Evolutionary conservation across 1,284 basidiomycete genomes (phyloP).

Genomic region (Trametes hirsuta): DNA sequence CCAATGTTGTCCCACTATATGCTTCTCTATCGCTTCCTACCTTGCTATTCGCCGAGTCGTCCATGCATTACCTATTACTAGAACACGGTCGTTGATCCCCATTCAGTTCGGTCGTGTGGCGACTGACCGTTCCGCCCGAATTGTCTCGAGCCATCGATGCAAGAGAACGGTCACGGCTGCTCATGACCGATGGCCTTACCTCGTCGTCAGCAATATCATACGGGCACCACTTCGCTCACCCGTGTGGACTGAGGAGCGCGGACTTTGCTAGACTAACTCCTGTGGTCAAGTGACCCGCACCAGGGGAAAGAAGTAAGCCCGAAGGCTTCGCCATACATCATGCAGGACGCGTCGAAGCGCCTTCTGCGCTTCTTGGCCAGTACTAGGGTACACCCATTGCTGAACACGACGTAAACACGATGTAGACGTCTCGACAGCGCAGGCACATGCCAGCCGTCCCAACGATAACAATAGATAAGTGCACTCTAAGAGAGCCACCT

Average conservation of each 20-base stretch:
- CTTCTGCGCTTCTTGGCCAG: conserved; percentile 18
- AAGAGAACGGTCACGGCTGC: neutral
- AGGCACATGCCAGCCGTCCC: conserved; percentile 13
- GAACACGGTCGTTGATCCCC: neutral
- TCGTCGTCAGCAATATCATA: neutral
- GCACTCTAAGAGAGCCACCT: neutral
- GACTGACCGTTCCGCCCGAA: neutral
- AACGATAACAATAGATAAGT: conserved; percentile 14
- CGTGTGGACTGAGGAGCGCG: neutral
- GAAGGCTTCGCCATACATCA: conserved; percentile 9
- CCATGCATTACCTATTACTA: neutral
- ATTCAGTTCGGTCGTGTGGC: neutral
- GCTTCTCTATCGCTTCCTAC: neutral
- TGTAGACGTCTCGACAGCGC: conserved; percentile 13
- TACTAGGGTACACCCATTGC: conserved; percentile 14
- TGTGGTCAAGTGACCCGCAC: conserved; percentile 19
- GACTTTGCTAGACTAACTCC: conserved; percentile 21
- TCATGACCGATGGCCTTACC: neutral
- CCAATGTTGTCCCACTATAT: conserved; percentile 5
- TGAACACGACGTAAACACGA: conserved; percentile 26
- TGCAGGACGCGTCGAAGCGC: conserved; percentile 3
- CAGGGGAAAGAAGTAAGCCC: conserved; percentile 12
- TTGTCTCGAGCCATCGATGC: conserved; percentile 4
- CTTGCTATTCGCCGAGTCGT: conserved; percentile 13
- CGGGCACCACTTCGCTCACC: neutral